Evolutionary conservation across 2,329 filamentous ascomycete genomes (phyloP), one percentile per base, ranked within the genome.

Genomic region (Achaetomium macrosporum): DNA sequence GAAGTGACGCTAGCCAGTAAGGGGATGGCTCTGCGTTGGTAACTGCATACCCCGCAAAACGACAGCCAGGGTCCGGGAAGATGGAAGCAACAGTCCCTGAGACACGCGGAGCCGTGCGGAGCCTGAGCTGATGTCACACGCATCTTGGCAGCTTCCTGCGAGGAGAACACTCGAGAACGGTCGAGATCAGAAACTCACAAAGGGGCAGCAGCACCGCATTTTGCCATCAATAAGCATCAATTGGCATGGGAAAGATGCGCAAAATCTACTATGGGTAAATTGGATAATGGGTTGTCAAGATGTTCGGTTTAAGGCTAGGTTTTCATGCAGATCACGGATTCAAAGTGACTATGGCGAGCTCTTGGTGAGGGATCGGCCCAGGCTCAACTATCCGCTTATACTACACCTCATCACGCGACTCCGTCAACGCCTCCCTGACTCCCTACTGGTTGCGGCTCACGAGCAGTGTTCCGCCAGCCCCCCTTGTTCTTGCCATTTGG

Each of bases 401-500:
- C 25, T 41, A 47, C 48, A 57, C 50, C 56, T 58, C 56, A 61
- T 63, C 61, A 62, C 61, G 60, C 60, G 61, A 63, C 60, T 57
- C 47, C 47, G 19, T 39, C 50, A 47, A 43, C 54, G 55, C 54
- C 58, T 55, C 52, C 55, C 55, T 37, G 51, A 40, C 50, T 54
- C 54, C 51, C 44, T 42, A 50, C 37, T 51, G 35, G 44, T 47
- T 42, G 46, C 41, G 36, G 51, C 46, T 25, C 25, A 25, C 4
- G 25, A 25, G 25, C 25, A 25, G 25, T 25, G 49, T 44, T 52
- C 53, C 48, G 44, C 44, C 45, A n/a, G 9, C 12, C 42, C 41
- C 59, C 61, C 55, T 54, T 56, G 53, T 54, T 57, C 58, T 57
- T 61, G 49, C 59, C 57, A 16, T 57, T 60, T 63, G 58, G 55